Evolutionary conservation across 805 yeast genomes (phyloP).

Genomic region (Pichia cabralensis): DNA sequence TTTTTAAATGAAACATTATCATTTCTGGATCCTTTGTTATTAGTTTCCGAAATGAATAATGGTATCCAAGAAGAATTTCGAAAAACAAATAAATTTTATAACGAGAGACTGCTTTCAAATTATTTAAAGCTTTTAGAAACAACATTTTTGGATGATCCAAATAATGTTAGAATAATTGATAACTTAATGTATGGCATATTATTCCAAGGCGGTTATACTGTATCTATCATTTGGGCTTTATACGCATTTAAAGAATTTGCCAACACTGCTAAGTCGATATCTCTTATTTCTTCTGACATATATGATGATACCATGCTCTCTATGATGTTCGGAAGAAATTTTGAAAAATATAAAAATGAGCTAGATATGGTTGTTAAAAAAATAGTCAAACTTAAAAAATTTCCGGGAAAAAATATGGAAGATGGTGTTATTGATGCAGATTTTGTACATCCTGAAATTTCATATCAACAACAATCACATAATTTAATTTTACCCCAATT

Average conservation of each 20-base stretch:
- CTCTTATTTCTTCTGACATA: slow-evolving; percentile 12
- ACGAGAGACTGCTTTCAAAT: too few relatives aligned
- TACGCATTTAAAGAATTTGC: slow-evolving; percentile 8
- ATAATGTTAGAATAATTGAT: slow-evolving; percentile 5
- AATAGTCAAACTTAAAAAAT: too few relatives aligned
- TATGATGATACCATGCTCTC: background rate
- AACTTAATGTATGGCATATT: slow-evolving; percentile 8
- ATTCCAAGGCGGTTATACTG: slow-evolving; percentile 12
- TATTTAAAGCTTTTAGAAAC: too few relatives aligned
- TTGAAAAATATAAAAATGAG: background rate
- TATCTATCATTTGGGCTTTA: slow-evolving; percentile 10
- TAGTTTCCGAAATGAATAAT: too few relatives aligned
- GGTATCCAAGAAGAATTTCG: too few relatives aligned
- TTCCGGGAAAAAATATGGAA: too few relatives aligned
- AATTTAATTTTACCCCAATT: slow-evolving; percentile 7
- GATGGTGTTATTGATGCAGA: too few relatives aligned
- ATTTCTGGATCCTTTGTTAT: too few relatives aligned
- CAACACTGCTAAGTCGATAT: slow-evolving; percentile 2
- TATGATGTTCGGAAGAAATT: background rate
- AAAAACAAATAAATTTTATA: too few relatives aligned
- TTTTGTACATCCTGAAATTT: too few relatives aligned
- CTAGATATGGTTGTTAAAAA: slow-evolving; percentile 1
- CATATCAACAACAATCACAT: too few relatives aligned
- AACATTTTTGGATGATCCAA: slow-evolving; percentile 14
- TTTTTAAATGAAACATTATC: too few relatives aligned